Conservation (phyloP, 176 grass and related monocot species). For the Eremochloa ophiuroides region DNA sequence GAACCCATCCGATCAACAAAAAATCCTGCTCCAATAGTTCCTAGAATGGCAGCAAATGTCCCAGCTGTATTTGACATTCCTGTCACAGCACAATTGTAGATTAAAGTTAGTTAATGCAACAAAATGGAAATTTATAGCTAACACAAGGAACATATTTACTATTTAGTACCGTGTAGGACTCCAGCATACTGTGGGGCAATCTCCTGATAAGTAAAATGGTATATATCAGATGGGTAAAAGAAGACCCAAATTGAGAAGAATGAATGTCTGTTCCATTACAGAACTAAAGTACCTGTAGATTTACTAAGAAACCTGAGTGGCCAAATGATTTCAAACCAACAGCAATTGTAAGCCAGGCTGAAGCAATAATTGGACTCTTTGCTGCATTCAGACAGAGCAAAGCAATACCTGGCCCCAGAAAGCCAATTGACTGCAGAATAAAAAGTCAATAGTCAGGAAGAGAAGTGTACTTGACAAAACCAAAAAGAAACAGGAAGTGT, state of each 20-base stretch:
- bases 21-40: conserved; percentile 94
- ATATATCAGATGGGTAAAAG: conserved; percentile 21
- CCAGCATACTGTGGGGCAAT: conserved; percentile 91
- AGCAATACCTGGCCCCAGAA: conserved; percentile 78
- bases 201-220: conserved; percentile 52
- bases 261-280: not conserved
- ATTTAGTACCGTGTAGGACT: conserved; percentile 81
- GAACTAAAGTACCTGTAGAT: conserved; percentile 63
- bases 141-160: conserved; percentile 24
- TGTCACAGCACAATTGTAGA: conserved; percentile 30
- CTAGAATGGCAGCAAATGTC: conserved; percentile 87
- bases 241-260: not conserved
- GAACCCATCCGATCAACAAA: conserved; percentile 95
- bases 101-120: not conserved
- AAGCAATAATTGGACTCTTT: conserved; percentile 68
- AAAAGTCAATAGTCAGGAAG: conserved; percentile 5
- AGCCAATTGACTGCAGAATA: conserved; percentile 77
- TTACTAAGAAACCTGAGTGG: conserved; percentile 95
- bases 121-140: conserved; percentile 1
- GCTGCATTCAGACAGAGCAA: conserved; percentile 86
- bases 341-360: conserved; percentile 84
- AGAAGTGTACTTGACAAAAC: not conserved
- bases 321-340: conserved; percentile 96
- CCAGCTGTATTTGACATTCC: conserved; percentile 96
- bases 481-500: not conserved